Evolutionary conservation across 257 asterid species (phyloP).

Genomic region (Verbascum thapsus): DNA sequence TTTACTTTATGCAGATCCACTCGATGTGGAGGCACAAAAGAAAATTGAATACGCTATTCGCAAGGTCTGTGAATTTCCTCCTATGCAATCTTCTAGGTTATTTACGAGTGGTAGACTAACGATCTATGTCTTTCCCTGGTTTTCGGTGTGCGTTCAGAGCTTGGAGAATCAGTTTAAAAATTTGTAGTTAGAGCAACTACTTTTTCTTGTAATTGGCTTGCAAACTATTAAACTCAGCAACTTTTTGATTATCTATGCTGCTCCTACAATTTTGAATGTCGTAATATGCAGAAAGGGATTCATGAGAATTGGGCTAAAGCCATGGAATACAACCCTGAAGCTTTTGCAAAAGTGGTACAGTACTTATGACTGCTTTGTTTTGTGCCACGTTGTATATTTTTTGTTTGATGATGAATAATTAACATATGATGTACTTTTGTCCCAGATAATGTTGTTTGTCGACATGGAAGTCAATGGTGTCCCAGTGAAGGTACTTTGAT

Average conservation of each 20-base stretch:
- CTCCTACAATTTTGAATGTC: background rate
- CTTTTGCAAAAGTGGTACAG: constrained; percentile 98
- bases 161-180: background rate
- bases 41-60: constrained; percentile 94
- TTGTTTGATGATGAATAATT: constrained; percentile 1
- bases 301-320: constrained; percentile 99
- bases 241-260: background rate
- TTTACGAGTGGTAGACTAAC: constrained; percentile 24
- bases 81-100: constrained; percentile 16
- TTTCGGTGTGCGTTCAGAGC: constrained; percentile 3
- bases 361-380: constrained; percentile 34
- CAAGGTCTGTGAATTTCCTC: constrained; percentile 56
- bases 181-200: background rate
- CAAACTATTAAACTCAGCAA: constrained; percentile 8
- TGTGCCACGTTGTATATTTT: constrained; percentile 5
- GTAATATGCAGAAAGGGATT: constrained; percentile 80
- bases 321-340: constrained; percentile 94
- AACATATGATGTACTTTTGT: constrained; percentile 19
- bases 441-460: constrained; percentile 94
- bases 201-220: background rate
- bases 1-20: constrained; percentile 93
- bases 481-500: constrained; percentile 74
- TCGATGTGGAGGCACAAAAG: constrained; percentile 96
- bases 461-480: constrained; percentile 99
- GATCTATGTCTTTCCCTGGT: constrained; percentile 1